Evolutionary conservation across 371 early-diverging fungal species (phyloP), one percentile per base, ranked within the genome.

Genomic region (Mortierella polycephala): DNA sequence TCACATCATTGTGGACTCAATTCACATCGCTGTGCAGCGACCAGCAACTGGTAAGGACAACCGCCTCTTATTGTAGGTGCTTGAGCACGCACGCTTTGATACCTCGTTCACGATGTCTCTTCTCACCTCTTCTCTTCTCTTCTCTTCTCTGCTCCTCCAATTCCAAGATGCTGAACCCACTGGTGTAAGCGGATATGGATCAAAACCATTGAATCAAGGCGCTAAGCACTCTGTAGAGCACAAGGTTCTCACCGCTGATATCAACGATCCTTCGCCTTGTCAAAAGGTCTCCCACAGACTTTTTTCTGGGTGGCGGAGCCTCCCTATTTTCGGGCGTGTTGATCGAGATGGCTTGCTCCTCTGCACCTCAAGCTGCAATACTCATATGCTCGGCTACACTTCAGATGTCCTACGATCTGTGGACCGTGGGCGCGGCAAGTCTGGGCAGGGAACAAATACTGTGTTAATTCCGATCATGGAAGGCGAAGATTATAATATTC

Each of bases 321-420:
- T 63, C 55, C 23, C 54, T 13, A 40, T 45, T 42, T 54, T 45
- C 16, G 63, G 63, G 8, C 1, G 5, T 7, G 63, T 30, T 16
- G 46, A 55, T 16, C 55, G 55, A 30, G 63, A 63, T 21, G 63
- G 63, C 41, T 46, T 63, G 41, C 55, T 63, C n/a, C 45, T 63
- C 2, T 63, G 63, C 63, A 63, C 55, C 46, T 63, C 63, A 8
- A 13, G 10, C 30, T 45, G 44, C 45, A 63, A 63, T 21, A 2
- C 54, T 12, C 21, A 44, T 21, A 63, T 63, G 63, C 2, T 3
- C 42, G 63, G 63, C 30, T 53, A 30, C 54, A 63, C 63, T 9
- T 63, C 63, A 20, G 45, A 23, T n/a, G 45, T 45, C 9, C 20
- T 21, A n/a, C 63, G 63, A 44, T 63, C 54, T 44, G 7, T 0